A percentile compares a stretch with the other conserved stretches of the same genome.
Evolutionary conservation across 1,284 basidiomycete species (phyloP).

Genomic region (Cryptococcus wingfieldii): DNA sequence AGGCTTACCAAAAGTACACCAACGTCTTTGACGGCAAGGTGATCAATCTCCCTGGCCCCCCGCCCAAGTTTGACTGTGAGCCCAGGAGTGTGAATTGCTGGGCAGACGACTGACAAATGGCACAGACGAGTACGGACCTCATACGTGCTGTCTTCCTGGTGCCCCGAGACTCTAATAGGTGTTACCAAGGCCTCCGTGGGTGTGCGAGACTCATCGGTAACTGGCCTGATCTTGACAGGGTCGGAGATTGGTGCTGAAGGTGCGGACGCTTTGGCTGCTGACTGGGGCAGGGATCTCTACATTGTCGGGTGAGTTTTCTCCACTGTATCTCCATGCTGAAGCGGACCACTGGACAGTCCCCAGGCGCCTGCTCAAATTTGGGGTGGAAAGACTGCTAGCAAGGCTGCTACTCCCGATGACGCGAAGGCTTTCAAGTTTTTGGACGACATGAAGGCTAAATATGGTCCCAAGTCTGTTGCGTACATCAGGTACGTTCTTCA

Average conservation of each 20-base stretch:
- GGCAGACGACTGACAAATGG: not conserved
- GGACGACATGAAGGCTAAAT: constrained; percentile 16
- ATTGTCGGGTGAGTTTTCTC: constrained; percentile 19
- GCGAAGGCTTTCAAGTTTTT: constrained; percentile 19
- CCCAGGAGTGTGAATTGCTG: not conserved
- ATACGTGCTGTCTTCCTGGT: not conserved
- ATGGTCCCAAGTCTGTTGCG: constrained; percentile 14
- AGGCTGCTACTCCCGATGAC: constrained; percentile 15
- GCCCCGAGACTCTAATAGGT: not conserved
- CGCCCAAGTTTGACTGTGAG: constrained; percentile 19
- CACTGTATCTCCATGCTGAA: not conserved
- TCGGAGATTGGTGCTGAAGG: constrained; percentile 16
- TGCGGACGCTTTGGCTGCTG: constrained; percentile 8
- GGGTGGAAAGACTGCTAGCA: constrained; percentile 6
- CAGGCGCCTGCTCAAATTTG: constrained; percentile 19
- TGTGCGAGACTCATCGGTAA: not conserved
- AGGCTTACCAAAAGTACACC: constrained; percentile 10
- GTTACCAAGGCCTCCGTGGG: not conserved
- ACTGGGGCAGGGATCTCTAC: constrained; percentile 11
- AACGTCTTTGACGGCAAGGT: constrained; percentile 4
- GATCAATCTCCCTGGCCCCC: constrained; percentile 10
- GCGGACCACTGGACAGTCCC: constrained; percentile 1
- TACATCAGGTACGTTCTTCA: no score
- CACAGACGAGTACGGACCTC: not conserved
- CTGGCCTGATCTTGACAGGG: constrained; percentile 9